phyloP scores from a whole-genome alignment of 495 filamentous ascomycete genomes.

The Aspergillus carlsbadensis region DNA sequence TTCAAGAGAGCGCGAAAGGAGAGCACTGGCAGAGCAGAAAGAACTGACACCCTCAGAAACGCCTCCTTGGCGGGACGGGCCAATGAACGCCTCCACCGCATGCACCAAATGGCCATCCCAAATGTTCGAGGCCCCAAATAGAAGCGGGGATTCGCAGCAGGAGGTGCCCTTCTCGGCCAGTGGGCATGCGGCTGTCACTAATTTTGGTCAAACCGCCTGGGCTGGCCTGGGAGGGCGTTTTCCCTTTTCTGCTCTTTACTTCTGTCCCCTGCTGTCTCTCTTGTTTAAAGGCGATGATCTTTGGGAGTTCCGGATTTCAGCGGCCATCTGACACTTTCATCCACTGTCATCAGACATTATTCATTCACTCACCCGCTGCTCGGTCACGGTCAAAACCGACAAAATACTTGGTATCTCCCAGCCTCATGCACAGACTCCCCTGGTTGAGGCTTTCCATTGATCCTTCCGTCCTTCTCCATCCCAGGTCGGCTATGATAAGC shows the following conservation, averaged over 20 bases:
- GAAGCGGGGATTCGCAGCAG: conserved; percentile 21
- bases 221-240: conserved; percentile 14
- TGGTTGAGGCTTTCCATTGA: background rate
- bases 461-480: background rate
- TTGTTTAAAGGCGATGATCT: background rate
- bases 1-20: conserved; percentile 31
- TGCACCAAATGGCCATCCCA: conserved; percentile 6
- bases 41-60: conserved; percentile 18
- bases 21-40: conserved; percentile 18
- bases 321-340: conserved; percentile 17
- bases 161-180: conserved; percentile 5
- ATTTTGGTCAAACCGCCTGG: conserved; percentile 15
- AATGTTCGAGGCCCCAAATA: conserved; percentile 27
- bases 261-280: background rate
- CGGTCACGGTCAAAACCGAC: too few species aligned
- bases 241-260: conserved; percentile 8
- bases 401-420: background rate
- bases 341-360: background rate
- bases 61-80: conserved; percentile 13
- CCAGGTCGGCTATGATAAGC: conserved; percentile 5
- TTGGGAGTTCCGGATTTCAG: background rate
- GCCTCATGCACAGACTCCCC: conserved; percentile 12
- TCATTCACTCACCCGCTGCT: too few species aligned
- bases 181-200: conserved; percentile 10
- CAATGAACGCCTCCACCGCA: conserved; percentile 7